Conservation (phyloP, 2,329 filamentous ascomycete species). For the Elsinoe necatrix region DNA sequence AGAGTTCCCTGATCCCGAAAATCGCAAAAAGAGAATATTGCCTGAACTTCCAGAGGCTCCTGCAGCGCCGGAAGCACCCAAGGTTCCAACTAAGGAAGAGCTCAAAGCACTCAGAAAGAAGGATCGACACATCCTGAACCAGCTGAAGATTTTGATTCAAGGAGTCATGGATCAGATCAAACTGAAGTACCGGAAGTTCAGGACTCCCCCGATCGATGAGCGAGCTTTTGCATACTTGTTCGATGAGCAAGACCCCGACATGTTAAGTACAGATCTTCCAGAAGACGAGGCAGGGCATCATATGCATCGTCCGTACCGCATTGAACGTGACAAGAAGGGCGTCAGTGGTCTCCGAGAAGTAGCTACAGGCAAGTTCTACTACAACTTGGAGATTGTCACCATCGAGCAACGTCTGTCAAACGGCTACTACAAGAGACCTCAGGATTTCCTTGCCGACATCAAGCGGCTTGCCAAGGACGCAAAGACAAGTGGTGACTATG, state of each 20-base stretch:
- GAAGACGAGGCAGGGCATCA: slow-evolving; percentile 45
- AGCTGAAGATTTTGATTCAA: slow-evolving; percentile 80
- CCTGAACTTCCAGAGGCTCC: slow-evolving; percentile 63
- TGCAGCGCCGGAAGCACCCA: slow-evolving; percentile 47
- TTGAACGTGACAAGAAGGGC: slow-evolving; percentile 70
- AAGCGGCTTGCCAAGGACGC: slow-evolving; percentile 78
- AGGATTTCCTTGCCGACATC: slow-evolving; percentile 84
- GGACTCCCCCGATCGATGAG: slow-evolving; percentile 68
- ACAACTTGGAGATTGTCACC: slow-evolving; percentile 85
- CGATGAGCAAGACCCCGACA: slow-evolving; percentile 68
- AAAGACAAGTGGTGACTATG: slow-evolving; percentile 70
- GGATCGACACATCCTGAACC: slow-evolving; percentile 76
- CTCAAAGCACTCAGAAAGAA: slow-evolving; percentile 68
- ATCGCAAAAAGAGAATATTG: slow-evolving; percentile 77
- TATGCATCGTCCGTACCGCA: slow-evolving; percentile 63
- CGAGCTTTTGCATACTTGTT: slow-evolving; percentile 70
- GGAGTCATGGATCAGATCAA: slow-evolving; percentile 98
- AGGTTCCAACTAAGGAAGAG: slow-evolving; percentile 64
- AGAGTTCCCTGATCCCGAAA: slow-evolving; percentile 79
- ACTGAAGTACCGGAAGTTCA: slow-evolving; percentile 78
- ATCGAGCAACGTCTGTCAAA: slow-evolving; percentile 97
- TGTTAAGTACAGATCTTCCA: slow-evolving; percentile 52
- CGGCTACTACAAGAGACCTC: slow-evolving; percentile 85
- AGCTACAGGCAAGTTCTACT: slow-evolving; percentile 75
- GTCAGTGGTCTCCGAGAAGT: slow-evolving; percentile 68